A percentile compares a stretch with the other conserved stretches of the same genome.
Evolutionary conservation across 2,329 filamentous ascomycete species (phyloP).

Genomic region (Penicillium sclerotiorum): DNA sequence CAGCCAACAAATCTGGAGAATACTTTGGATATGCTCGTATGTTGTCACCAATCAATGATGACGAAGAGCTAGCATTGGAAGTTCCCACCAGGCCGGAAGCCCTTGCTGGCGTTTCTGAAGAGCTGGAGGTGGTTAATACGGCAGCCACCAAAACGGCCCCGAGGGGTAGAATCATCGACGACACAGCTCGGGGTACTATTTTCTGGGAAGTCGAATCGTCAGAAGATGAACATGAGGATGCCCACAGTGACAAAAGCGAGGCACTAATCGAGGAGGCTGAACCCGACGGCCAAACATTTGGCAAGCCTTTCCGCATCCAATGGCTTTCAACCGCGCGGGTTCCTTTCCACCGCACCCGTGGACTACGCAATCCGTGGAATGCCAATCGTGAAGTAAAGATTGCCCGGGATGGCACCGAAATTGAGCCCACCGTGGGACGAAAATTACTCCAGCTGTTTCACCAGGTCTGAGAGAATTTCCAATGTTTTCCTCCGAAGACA

Average conservation of each 20-base stretch:
- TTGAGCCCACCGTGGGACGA: slow-evolving; percentile 80
- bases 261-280: slow-evolving; percentile 49
- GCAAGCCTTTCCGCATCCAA: slow-evolving; percentile 86
- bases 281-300: slow-evolving; percentile 68
- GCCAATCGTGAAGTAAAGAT: slow-evolving; percentile 95
- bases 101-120: slow-evolving; percentile 60
- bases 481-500: no score
- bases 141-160: slow-evolving; percentile 77
- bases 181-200: slow-evolving; percentile 89
- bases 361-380: slow-evolving; percentile 91
- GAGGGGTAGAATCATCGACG: slow-evolving; percentile 84
- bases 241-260: slow-evolving; percentile 48
- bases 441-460: slow-evolving; percentile 80
- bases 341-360: slow-evolving; percentile 85
- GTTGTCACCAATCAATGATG: slow-evolving; percentile 79
- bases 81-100: slow-evolving; percentile 68
- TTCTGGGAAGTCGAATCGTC: slow-evolving; percentile 87
- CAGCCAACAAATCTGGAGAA: slow-evolving; percentile 94
- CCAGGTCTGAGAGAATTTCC: slow-evolving; percentile 29
- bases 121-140: slow-evolving; percentile 78
- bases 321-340: slow-evolving; percentile 84
- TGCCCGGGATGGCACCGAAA: slow-evolving; percentile 87
- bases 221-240: slow-evolving; percentile 41
- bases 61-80: slow-evolving; percentile 69
- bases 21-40: slow-evolving; percentile 96